Base-by-base conservation (phyloP, 768 basidiomycete species). In the Crucibulum laeve region DNA sequence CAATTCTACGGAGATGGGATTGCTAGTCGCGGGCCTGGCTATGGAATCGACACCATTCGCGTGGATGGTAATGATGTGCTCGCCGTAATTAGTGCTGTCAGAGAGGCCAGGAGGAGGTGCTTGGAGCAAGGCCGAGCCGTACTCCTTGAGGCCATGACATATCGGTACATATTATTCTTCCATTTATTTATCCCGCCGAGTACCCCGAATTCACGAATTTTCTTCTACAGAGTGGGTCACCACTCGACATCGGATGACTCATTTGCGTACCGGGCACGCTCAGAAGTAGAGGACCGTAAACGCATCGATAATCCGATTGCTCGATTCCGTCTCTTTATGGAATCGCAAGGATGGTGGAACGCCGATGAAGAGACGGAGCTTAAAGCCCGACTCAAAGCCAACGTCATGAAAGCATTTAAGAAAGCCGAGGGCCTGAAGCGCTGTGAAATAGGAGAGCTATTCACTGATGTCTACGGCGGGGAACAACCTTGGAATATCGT, bases 241-340 rank as follows among this genome's bases (percentile, higher is more conserved):
- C 91, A 94, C 59, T 91, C 89, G 14, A 94, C 90, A 0, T 95
- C 93, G 7, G 94, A 97, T 55, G 93, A 97, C 62, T 94, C 91
- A 4, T 94, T 89, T 55, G 93, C 92, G 17, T 97, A 97, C 61
- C 82, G 93, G 30, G 76, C 88, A 1, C 78, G 88, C 15, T 78
- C 89, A 44, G 94, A 95, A 56, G 94, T 96, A 23, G 90, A 95
- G 63, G 86, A 93, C 53, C 79, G 87, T 56, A 93, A 91, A 66
- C 83, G 88, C 24, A 81, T 96, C 44, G 90, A 95, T 49, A 93
- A 94, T 58, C 92, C 92, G 1, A 80, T 92, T 45, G 73, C 75
- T 19, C 83, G 92, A 23, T 89, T 94, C 65, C 77, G 90, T n/a
- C 60, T 84, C 15, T 96, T 81, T 67, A 75, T 96, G 68, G 88